Evolutionary conservation across 1,139 yeast species (phyloP).

Genomic region (Nadsonia starkeyi-henricii): DNA sequence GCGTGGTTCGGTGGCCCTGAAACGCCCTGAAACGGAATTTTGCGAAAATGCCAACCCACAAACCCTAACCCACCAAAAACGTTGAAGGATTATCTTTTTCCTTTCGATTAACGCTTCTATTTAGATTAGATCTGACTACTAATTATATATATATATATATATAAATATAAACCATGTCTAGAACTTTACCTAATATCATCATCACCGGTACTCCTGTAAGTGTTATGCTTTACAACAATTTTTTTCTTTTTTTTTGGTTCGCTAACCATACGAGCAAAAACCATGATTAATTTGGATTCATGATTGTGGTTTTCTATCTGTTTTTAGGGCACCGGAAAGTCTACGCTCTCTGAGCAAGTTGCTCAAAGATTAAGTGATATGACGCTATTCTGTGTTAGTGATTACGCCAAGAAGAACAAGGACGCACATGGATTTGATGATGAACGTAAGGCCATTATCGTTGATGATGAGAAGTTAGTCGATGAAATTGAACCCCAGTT

Average conservation of each 20-base stretch:
- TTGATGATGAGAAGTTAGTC: slow-evolving; percentile 78
- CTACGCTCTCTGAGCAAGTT: slow-evolving; percentile 64
- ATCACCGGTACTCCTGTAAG: slow-evolving; percentile 81
- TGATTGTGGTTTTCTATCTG: slow-evolving; percentile 1
- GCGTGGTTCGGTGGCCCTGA: no score
- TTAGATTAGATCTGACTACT: no score
- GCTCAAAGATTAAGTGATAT: slow-evolving; percentile 38
- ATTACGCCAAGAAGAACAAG: slow-evolving; percentile 62
- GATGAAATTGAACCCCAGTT: slow-evolving; percentile 71
- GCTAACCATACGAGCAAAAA: no score
- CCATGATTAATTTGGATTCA: background rate
- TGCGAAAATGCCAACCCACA: no score
- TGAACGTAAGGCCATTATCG: slow-evolving; percentile 71
- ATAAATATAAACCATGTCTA: slow-evolving; percentile 3
- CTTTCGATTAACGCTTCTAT: no score
- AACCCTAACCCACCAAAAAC: no score
- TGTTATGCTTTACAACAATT: slow-evolving; percentile 2
- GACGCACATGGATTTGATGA: slow-evolving; percentile 80
- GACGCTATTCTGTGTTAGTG: slow-evolving; percentile 57
- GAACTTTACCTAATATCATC: slow-evolving; percentile 56
- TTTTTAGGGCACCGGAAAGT: slow-evolving; percentile 75
- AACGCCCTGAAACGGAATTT: no score
- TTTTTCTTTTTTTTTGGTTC: no score
- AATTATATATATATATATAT: background rate
- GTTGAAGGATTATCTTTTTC: no score